A percentile compares a stretch with the other conserved stretches of the same genome.
phyloP scores from a whole-genome alignment of 768 basidiomycete species.

The Paxillus ammoniavirescens region DNA sequence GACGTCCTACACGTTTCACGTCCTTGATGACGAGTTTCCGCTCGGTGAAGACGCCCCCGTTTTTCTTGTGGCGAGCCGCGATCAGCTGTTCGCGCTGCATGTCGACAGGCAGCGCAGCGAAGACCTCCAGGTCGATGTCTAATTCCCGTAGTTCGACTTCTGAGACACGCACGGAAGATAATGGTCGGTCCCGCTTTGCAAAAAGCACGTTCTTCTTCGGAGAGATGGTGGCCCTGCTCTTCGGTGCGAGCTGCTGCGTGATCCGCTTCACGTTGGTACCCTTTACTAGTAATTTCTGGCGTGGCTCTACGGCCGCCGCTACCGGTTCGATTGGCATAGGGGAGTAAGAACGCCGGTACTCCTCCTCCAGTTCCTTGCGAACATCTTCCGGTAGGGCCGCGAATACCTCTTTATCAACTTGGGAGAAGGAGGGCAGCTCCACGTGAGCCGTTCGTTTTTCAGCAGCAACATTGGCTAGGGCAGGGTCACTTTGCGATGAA shows the following conservation, averaged over 20 bases:
- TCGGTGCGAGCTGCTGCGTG: slow-evolving; percentile 62
- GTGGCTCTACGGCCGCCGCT: slow-evolving; percentile 15
- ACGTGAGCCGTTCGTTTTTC: slow-evolving; percentile 18
- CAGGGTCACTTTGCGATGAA: slow-evolving; percentile 30
- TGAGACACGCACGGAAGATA: slow-evolving; percentile 41
- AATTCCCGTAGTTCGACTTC: slow-evolving; percentile 60
- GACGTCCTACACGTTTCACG: slow-evolving; percentile 23
- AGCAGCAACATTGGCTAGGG: background rate
- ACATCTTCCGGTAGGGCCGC: slow-evolving; percentile 70
- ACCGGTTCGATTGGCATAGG: slow-evolving; percentile 33
- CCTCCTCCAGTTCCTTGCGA: slow-evolving; percentile 63
- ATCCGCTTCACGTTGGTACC: slow-evolving; percentile 53
- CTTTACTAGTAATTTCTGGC: slow-evolving; percentile 26
- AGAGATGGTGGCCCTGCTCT: slow-evolving; percentile 40
- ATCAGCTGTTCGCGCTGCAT: slow-evolving; percentile 75
- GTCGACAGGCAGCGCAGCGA: slow-evolving; percentile 56
- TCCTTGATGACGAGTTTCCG: slow-evolving; percentile 52
- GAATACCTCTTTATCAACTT: slow-evolving; percentile 70
- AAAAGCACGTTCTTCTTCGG: slow-evolving; percentile 38
- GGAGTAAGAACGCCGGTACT: slow-evolving; percentile 60
- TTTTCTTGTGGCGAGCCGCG: slow-evolving; percentile 50
- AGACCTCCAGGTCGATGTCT: slow-evolving; percentile 74
- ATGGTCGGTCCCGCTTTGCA: slow-evolving; percentile 31
- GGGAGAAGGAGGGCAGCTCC: slow-evolving; percentile 70
- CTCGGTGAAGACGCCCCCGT: slow-evolving; percentile 36